These are phyloP conservation scores for Phytophthora cryptogea DNA, from an alignment of 352 stramenopile genomes.

Conservation along the genomic window DNA sequence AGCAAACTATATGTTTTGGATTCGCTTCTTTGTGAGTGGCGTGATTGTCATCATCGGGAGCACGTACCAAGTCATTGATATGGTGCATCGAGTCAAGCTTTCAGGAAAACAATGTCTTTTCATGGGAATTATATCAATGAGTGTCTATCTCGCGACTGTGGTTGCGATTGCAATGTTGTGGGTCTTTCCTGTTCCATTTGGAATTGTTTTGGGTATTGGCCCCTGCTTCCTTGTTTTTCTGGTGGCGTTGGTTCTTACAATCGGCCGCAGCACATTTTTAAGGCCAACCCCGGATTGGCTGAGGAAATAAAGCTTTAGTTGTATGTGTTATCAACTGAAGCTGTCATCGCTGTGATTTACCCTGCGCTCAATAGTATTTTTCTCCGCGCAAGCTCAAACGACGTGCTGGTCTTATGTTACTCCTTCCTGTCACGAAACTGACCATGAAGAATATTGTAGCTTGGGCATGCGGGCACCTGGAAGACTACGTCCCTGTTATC, in stretches of 20 bases:
- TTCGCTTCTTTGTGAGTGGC: slow-evolving; percentile 21
- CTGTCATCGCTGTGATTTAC: slow-evolving; percentile 22
- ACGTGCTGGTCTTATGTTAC: slow-evolving; percentile 13
- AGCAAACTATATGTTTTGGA: slow-evolving; percentile 33
- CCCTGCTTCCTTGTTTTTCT: slow-evolving; percentile 19
- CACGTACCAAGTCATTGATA: slow-evolving; percentile 14
- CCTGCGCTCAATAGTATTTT: slow-evolving; percentile 23
- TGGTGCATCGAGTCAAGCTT: slow-evolving; percentile 11
- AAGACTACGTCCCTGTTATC: slow-evolving; percentile 33
- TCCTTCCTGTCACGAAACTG: slow-evolving; percentile 26
- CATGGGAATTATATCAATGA: slow-evolving; percentile 5
- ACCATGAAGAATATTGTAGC: slow-evolving; percentile 34
- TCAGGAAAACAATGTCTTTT: slow-evolving; percentile 11
- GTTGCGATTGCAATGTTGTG: slow-evolving; percentile 27
- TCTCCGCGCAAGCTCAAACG: neutral
- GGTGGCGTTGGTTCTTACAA: slow-evolving; percentile 8
- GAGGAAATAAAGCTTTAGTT: slow-evolving; percentile 16
- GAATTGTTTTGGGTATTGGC: slow-evolving; percentile 19
- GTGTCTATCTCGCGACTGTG: slow-evolving; percentile 17
- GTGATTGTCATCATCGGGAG: slow-evolving; percentile 4
- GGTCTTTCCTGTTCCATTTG: slow-evolving; percentile 46
- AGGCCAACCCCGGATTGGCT: slow-evolving; percentile 1
- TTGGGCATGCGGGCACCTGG: slow-evolving; percentile 14
- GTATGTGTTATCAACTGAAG: slow-evolving; percentile 19
- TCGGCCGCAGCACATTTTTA: slow-evolving; percentile 20